Percentiles rank a stretch among this genome's conserved stretches.
Conservation (phyloP, 257 asterid species). For the Nemophila menziesii region DNA sequence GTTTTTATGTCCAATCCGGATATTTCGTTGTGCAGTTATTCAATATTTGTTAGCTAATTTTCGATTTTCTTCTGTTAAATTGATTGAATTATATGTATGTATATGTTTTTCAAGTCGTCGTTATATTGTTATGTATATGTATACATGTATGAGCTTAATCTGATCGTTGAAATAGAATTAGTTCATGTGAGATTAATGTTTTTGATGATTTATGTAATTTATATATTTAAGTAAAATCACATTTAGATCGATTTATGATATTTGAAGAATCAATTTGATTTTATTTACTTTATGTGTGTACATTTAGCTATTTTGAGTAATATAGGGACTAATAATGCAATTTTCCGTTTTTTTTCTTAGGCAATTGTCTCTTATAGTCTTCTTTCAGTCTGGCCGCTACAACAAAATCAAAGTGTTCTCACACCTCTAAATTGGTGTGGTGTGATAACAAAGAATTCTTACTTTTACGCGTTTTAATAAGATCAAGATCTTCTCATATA, state of each 20-base stretch:
- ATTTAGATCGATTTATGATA: too few relatives aligned
- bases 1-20: too few relatives aligned
- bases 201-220: neutral
- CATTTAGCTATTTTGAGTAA: too few relatives aligned
- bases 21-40: too few relatives aligned
- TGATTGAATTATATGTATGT: conserved; percentile 1
- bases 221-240: too few relatives aligned
- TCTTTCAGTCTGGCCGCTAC: conserved; percentile 96
- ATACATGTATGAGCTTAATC: neutral
- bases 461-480: conserved; percentile 48
- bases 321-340: too few relatives aligned
- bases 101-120: neutral
- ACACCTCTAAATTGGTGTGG: conserved; percentile 96
- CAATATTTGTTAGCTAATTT: neutral
- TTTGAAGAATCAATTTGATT: too few relatives aligned
- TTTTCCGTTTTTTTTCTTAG: conserved; percentile 38
- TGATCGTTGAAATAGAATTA: neutral
- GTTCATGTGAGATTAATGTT: neutral
- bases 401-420: conserved; percentile 52
- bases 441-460: conserved; percentile 46
- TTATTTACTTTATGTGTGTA: too few relatives aligned
- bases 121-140: neutral
- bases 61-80: neutral
- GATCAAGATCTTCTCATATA: conserved; percentile 76
- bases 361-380: conserved; percentile 47